Percentiles rank a stretch among this genome's conserved stretches.
Evolutionary conservation across 2,329 filamentous ascomycete species (phyloP).

Genomic region (Fusarium tanahbumbuense): DNA sequence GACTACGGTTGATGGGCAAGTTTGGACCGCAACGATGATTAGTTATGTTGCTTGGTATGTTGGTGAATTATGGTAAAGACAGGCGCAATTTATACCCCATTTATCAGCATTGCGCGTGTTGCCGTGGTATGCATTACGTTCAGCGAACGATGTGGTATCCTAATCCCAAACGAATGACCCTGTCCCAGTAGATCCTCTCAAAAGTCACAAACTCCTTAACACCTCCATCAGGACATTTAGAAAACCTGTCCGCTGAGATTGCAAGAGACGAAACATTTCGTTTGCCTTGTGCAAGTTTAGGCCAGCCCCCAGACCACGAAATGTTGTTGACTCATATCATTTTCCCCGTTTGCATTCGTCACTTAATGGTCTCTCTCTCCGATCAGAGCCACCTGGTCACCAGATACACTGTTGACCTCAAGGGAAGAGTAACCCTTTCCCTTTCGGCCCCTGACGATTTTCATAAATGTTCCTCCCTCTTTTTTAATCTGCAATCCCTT

Average conservation of each 20-base stretch:
- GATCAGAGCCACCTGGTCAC: slow-evolving; percentile 46
- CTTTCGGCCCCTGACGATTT: slow-evolving; percentile 54
- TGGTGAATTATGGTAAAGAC: not conserved
- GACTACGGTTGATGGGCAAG: slow-evolving; percentile 32
- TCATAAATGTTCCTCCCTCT: slow-evolving; percentile 49
- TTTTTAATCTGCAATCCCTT: slow-evolving; percentile 55
- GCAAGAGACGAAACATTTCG: not conserved
- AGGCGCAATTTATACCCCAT: not conserved
- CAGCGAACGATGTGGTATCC: slow-evolving; percentile 31
- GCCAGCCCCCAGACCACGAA: not conserved
- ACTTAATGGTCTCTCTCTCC: slow-evolving; percentile 25
- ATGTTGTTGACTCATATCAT: not conserved
- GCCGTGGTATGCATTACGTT: not conserved
- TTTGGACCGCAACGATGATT: slow-evolving; percentile 21
- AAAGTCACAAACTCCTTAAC: slow-evolving; percentile 17
- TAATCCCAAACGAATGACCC: slow-evolving; percentile 23
- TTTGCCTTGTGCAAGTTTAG: not conserved
- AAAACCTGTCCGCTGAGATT: not conserved
- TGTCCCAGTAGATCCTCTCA: not conserved
- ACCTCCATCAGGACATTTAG: not conserved
- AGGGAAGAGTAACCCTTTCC: slow-evolving; percentile 54
- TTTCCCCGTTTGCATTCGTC: not conserved
- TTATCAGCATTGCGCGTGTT: not conserved
- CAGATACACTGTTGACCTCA: slow-evolving; percentile 49
- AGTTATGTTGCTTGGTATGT: not conserved